phyloP scores from a whole-genome alignment of 73 alveolate species.

The Paramecium pentaurelia region DNA sequence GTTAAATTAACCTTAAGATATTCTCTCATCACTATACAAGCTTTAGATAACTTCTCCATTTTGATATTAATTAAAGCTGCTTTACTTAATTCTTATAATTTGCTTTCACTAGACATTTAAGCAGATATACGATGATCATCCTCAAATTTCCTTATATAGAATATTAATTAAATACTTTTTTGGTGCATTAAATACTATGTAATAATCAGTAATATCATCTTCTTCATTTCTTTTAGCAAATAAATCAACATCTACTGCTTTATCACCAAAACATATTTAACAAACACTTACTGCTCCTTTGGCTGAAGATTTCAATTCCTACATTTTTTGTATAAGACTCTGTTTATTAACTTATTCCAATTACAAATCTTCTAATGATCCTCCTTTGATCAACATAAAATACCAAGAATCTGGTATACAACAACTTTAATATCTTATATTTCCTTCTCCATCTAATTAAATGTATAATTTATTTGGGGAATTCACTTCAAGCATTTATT shows the following conservation, averaged over 20 bases:
- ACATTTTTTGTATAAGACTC: neutral
- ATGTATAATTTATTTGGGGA: neutral
- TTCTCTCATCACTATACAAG: neutral
- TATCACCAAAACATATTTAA: neutral
- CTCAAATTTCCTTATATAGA: neutral
- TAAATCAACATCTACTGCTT: conserved; percentile 4
- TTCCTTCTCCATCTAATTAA: neutral
- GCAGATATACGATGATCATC: neutral
- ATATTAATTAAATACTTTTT: neutral
- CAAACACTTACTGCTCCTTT: conserved; percentile 28
- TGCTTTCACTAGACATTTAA: conserved; percentile 22
- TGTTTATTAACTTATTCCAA: neutral
- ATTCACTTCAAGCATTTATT: conserved; percentile 8
- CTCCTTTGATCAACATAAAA: conserved; percentile 8
- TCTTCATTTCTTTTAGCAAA: conserved; percentile 40
- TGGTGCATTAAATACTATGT: conserved; percentile 1
- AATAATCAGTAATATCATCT: neutral
- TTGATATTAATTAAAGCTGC: conserved; percentile 21
- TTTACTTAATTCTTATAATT: neutral
- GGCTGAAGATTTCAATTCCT: neutral
- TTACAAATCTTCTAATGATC: neutral
- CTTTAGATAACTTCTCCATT: neutral
- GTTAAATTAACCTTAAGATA: neutral
- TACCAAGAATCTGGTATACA: conserved; percentile 35
- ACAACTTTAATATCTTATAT: neutral